Percentiles rank a stretch among this genome's conserved stretches.
Conservation (phyloP, 176 grass and related monocot genomes). For the Lolium perenne region DNA sequence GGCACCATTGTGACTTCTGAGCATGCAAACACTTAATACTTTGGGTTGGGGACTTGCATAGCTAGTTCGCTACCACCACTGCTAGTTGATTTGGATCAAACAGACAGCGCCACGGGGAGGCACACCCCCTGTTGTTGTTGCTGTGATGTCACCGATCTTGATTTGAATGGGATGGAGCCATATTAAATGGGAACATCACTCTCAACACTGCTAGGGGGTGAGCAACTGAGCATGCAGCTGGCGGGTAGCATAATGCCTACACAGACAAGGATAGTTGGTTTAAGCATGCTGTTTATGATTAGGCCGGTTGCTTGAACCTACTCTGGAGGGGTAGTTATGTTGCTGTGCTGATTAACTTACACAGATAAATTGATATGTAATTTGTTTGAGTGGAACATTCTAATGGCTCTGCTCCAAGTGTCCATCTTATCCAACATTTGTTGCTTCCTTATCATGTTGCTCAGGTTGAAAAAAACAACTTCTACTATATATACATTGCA, state of each 20-base stretch:
- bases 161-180: neutral
- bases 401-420: neutral
- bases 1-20: neutral
- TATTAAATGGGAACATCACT: slow-evolving; percentile 21
- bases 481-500: neutral
- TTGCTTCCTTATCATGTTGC: slow-evolving; percentile 5
- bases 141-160: neutral
- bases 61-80: neutral
- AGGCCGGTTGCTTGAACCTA: neutral
- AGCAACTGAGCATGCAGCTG: slow-evolving; percentile 7
- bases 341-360: neutral
- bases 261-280: neutral
- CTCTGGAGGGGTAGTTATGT: neutral
- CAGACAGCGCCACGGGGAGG: neutral
- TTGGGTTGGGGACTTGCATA: neutral
- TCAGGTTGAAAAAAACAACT: neutral
- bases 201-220: neutral
- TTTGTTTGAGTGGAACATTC: neutral
- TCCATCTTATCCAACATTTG: too few species aligned
- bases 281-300: slow-evolving; percentile 17
- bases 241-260: neutral
- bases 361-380: neutral
- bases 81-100: slow-evolving; percentile 11
- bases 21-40: slow-evolving; percentile 12
- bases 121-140: neutral